These are phyloP conservation scores for Onygena corvina DNA, from an alignment of 2,329 filamentous ascomycete species.

Conservation along the genomic window DNA sequence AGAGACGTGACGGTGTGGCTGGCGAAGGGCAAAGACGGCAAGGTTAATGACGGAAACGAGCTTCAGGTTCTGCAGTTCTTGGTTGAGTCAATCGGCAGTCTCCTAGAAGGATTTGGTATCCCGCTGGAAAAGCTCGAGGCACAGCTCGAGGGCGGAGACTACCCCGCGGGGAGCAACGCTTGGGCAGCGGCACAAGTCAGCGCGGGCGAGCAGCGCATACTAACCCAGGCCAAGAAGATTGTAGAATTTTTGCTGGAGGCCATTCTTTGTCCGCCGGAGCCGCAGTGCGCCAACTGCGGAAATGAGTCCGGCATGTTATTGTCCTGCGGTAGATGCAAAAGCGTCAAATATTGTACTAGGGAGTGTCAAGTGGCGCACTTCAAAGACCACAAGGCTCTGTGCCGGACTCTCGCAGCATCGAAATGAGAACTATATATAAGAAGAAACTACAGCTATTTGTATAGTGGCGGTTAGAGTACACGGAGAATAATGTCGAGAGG, in stretches of 20 bases:
- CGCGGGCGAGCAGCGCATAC: constrained; percentile 25
- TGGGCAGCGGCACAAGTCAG: constrained; percentile 28
- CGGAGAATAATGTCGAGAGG: too few species aligned
- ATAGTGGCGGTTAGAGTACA: too few species aligned
- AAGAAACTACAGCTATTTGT: too few species aligned
- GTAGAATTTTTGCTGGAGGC: constrained; percentile 23
- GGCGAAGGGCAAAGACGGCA: constrained; percentile 18
- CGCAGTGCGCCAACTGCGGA: constrained; percentile 22
- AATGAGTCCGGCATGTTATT: constrained; percentile 22
- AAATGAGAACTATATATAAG: not conserved
- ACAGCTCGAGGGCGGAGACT: constrained; percentile 23
- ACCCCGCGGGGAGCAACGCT: constrained; percentile 25
- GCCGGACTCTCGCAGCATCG: not conserved
- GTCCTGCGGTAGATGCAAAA: constrained; percentile 25
- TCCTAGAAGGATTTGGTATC: constrained; percentile 24
- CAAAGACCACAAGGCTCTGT: constrained; percentile 22
- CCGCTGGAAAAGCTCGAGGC: constrained; percentile 24
- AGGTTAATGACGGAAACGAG: constrained; percentile 26
- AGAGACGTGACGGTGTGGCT: constrained; percentile 17
- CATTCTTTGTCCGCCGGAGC: constrained; percentile 15
- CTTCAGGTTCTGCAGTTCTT: constrained; percentile 24
- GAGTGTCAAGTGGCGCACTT: constrained; percentile 25
- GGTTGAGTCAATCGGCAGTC: constrained; percentile 23
- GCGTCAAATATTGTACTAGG: constrained; percentile 23
- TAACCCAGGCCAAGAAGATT: constrained; percentile 24